A percentile compares a stretch with the other conserved stretches of the same genome.
Evolutionary conservation across 1,139 yeast genomes (phyloP).

Genomic region (Blastobotrys ciferrii): DNA sequence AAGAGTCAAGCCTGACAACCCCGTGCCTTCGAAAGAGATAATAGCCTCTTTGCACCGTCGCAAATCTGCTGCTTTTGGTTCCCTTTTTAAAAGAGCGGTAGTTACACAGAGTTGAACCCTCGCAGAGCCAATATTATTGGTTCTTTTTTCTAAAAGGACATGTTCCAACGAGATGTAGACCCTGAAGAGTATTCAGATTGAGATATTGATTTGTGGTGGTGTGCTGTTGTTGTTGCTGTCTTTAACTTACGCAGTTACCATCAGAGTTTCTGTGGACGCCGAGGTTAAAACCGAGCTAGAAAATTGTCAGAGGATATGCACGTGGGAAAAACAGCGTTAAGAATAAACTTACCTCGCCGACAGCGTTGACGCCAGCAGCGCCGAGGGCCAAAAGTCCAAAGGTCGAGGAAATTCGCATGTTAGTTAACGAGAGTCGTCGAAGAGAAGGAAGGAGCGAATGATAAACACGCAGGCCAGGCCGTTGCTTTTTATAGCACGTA

Average conservation of each 20-base stretch:
- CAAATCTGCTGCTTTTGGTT: too few relatives aligned
- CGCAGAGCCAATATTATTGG: too few relatives aligned
- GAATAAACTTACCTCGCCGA: conserved; percentile 2
- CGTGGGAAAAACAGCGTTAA: neutral
- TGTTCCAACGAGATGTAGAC: too few relatives aligned
- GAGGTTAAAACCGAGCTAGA: conserved; percentile 62
- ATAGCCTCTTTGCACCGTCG: too few relatives aligned
- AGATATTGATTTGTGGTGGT: too few relatives aligned
- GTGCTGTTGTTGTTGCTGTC: too few relatives aligned
- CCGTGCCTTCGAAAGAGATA: too few relatives aligned
- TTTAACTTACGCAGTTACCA: conserved; percentile 25
- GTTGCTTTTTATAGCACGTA: neutral
- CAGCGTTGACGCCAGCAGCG: conserved; percentile 7
- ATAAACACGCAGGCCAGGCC: neutral
- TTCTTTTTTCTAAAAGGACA: too few relatives aligned
- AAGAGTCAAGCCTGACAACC: too few relatives aligned
- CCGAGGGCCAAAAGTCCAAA: conserved; percentile 7
- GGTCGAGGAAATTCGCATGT: neutral
- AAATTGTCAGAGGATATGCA: neutral
- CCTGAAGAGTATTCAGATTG: too few relatives aligned
- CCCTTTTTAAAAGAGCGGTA: too few relatives aligned
- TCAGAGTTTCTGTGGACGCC: conserved; percentile 67
- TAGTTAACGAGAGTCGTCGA: conserved; percentile 5
- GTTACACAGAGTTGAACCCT: too few relatives aligned
- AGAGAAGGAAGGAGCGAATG: neutral